These are phyloP conservation scores for Citrus trifoliata DNA, from an alignment of 345 rosid species.

Conservation along the genomic window DNA sequence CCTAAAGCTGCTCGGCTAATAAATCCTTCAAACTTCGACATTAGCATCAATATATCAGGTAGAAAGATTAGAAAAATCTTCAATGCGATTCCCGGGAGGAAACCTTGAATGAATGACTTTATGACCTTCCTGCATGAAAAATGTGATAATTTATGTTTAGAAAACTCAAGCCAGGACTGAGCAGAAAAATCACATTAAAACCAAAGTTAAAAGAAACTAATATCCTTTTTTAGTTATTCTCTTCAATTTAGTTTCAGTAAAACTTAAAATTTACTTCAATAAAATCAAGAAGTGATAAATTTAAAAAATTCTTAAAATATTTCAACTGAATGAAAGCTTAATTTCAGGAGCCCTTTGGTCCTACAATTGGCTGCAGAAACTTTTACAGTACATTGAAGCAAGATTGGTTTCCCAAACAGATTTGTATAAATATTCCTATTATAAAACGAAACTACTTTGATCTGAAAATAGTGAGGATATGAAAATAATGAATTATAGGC, in stretches of 20 bases:
- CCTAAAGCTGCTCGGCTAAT: conserved; percentile 62
- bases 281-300: neutral
- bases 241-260: neutral
- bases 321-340: neutral
- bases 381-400: neutral
- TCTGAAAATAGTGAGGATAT: neutral
- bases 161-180: neutral
- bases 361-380: neutral
- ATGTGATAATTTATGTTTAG: neutral
- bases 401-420: neutral
- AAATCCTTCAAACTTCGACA: conserved; percentile 97
- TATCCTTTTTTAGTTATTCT: neutral
- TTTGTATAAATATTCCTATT: neutral
- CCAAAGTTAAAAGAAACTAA: neutral
- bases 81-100: conserved; percentile 94
- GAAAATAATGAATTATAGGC: neutral
- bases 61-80: conserved; percentile 84
- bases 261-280: no score
- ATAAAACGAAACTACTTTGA: neutral
- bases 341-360: neutral
- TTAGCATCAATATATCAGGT: conserved; percentile 79
- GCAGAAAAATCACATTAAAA: neutral
- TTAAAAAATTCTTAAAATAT: no score
- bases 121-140: conserved; percentile 52
- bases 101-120: conserved; percentile 89